A percentile compares a stretch with the other conserved stretches of the same genome.
Evolutionary conservation across 1,284 basidiomycete genomes (phyloP).

Genomic region (Serendipita sp.): DNA sequence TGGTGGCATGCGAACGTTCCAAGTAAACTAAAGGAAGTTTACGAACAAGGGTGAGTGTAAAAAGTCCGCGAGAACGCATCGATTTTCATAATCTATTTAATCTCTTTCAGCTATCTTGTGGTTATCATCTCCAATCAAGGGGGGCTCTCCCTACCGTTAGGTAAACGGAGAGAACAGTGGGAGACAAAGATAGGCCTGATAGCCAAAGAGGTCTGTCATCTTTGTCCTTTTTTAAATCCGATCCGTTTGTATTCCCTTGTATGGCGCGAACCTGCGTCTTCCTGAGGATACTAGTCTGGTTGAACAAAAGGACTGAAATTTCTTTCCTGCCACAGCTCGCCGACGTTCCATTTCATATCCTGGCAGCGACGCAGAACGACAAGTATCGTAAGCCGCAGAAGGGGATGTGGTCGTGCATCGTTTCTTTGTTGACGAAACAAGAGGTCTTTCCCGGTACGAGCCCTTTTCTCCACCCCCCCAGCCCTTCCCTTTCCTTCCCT

Average conservation of each 20-base stretch:
- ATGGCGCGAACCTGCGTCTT: background rate
- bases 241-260: background rate
- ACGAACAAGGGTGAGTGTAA: slow-evolving; percentile 42
- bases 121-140: slow-evolving; percentile 73
- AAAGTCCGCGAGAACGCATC: background rate
- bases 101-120: slow-evolving; percentile 44
- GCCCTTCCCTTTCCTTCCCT: background rate
- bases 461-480: background rate
- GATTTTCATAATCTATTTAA: background rate
- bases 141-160: slow-evolving; percentile 28
- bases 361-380: slow-evolving; percentile 68
- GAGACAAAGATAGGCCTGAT: slow-evolving; percentile 61
- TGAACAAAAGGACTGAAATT: background rate
- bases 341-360: slow-evolving; percentile 60
- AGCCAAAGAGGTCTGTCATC: slow-evolving; percentile 43
- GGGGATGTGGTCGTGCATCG: slow-evolving; percentile 72
- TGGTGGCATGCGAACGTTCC: slow-evolving; percentile 69
- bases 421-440: slow-evolving; percentile 41
- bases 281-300: background rate
- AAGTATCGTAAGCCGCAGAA: slow-evolving; percentile 77
- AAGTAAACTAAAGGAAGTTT: slow-evolving; percentile 42
- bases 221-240: background rate
- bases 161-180: slow-evolving; percentile 40
- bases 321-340: slow-evolving; percentile 35
- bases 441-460: slow-evolving; percentile 51